These are phyloP conservation scores for Colletotrichum spaethianum DNA, from an alignment of 2,329 filamentous ascomycete genomes.

Conservation along the genomic window DNA sequence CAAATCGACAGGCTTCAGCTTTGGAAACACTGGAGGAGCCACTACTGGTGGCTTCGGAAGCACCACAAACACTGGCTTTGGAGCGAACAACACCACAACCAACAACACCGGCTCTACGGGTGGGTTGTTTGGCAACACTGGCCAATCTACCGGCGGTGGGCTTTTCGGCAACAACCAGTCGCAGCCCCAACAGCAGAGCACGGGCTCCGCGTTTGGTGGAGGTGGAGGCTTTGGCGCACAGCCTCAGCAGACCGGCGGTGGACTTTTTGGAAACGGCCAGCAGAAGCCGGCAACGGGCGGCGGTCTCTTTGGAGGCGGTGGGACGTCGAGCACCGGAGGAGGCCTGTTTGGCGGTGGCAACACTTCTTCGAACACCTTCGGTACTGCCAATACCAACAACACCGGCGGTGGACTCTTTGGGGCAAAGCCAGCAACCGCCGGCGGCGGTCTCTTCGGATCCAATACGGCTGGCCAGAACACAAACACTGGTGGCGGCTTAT, in stretches of 20 bases:
- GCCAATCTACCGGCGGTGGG: slow-evolving; percentile 51
- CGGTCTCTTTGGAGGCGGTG: slow-evolving; percentile 42
- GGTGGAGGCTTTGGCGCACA: slow-evolving; percentile 46
- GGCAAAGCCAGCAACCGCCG: slow-evolving; percentile 56
- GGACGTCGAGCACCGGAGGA: slow-evolving; percentile 51
- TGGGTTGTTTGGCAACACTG: slow-evolving; percentile 61
- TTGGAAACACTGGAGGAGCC: slow-evolving; percentile 56
- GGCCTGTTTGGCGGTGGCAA: slow-evolving; percentile 57
- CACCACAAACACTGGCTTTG: slow-evolving; percentile 57
- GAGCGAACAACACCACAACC: slow-evolving; percentile 50
- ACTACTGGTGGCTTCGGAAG: slow-evolving; percentile 47
- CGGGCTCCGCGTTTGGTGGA: slow-evolving; percentile 47
- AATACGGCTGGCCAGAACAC: slow-evolving; percentile 51
- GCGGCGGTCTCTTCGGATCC: slow-evolving; percentile 63
- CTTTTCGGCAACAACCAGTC: slow-evolving; percentile 54
- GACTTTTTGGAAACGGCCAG: slow-evolving; percentile 47
- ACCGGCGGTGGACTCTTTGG: slow-evolving; percentile 58
- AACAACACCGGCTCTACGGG: slow-evolving; percentile 46
- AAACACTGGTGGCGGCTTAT: slow-evolving; percentile 60
- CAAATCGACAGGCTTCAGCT: slow-evolving; percentile 57
- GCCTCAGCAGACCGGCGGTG: slow-evolving; percentile 43
- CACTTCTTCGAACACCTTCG: slow-evolving; percentile 54
- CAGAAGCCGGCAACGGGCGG: slow-evolving; percentile 41
- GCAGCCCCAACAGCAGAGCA: slow-evolving; percentile 43
- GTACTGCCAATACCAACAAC: slow-evolving; percentile 59